Evolutionary conservation across 495 filamentous ascomycete genomes (phyloP).

Genomic region (Darksidea phi): DNA sequence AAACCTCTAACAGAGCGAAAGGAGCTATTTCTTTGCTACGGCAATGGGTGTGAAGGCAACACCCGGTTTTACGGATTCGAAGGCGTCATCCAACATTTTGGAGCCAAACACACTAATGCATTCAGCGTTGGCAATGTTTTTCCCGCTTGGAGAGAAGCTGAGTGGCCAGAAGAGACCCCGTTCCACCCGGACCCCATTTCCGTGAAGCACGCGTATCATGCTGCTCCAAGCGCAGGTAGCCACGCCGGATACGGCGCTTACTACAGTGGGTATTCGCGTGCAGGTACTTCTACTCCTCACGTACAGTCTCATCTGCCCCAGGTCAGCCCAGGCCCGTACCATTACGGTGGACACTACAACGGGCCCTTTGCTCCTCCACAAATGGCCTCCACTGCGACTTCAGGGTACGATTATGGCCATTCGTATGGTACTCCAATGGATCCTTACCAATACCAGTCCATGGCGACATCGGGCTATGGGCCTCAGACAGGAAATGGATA

Average conservation of each 20-base stretch:
- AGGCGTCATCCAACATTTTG: conserved; percentile 75
- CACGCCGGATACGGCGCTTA: conserved; percentile 29
- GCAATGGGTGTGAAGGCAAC: conserved; percentile 56
- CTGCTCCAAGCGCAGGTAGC: conserved; percentile 25
- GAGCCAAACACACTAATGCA: conserved; percentile 69
- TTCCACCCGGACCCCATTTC: conserved; percentile 59
- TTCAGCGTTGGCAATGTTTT: conserved; percentile 67
- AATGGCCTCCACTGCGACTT: conserved; percentile 8
- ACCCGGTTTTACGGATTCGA: conserved; percentile 69
- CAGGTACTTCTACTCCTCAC: conserved; percentile 34
- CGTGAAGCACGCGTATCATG: conserved; percentile 41
- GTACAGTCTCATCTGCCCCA: conserved; percentile 40
- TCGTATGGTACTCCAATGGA: conserved; percentile 20
- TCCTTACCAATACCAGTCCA: conserved; percentile 21
- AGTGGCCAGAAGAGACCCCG: conserved; percentile 73
- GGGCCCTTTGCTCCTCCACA: conserved; percentile 44
- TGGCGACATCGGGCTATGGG: conserved; percentile 22
- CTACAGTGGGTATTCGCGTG: conserved; percentile 45
- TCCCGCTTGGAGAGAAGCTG: conserved; percentile 68
- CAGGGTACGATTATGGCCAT: conserved; percentile 29
- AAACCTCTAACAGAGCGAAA: conserved; percentile 63
- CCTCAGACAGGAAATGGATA: conserved; percentile 13
- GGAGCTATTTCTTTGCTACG: conserved; percentile 72
- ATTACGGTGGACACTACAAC: conserved; percentile 43
- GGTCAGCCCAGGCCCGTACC: conserved; percentile 44